Evolutionary conservation across 257 asterid species (phyloP).

Genomic region (Scutellaria barbata): DNA sequence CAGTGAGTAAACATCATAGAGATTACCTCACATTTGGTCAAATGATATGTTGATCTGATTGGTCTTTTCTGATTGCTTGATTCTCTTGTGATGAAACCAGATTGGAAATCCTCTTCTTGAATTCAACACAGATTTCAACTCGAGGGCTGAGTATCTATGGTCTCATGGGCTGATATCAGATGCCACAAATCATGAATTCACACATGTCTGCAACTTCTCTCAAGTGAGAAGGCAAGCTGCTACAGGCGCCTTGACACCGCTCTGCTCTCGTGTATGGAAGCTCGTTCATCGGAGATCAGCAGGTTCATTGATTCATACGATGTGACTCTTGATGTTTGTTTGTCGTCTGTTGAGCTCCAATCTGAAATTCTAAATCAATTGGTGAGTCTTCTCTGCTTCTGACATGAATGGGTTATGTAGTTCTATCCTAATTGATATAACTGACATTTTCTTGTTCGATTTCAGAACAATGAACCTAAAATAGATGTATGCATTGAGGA

Average conservation of each 20-base stretch:
- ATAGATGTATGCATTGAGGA: constrained; percentile 69
- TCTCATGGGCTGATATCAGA: constrained; percentile 89
- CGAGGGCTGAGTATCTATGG: constrained; percentile 69
- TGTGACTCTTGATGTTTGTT: constrained; percentile 76
- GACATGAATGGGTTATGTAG: neutral
- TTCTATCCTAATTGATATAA: neutral
- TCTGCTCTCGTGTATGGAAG: constrained; percentile 41
- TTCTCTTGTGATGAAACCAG: constrained; percentile 45
- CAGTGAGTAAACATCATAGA: constrained; percentile 56
- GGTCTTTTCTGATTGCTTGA: neutral
- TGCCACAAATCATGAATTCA: constrained; percentile 46
- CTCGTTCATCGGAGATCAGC: constrained; percentile 49
- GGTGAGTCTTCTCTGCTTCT: constrained; percentile 38
- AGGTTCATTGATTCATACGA: constrained; percentile 57
- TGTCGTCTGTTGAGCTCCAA: constrained; percentile 60
- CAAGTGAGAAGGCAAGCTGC: constrained; percentile 47
- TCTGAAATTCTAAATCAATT: constrained; percentile 52
- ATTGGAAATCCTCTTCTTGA: constrained; percentile 85
- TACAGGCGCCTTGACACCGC: constrained; percentile 39
- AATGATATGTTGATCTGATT: neutral
- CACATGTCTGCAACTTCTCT: constrained; percentile 63
- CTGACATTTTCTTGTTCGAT: neutral
- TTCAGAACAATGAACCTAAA: constrained; percentile 57
- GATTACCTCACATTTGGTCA: neutral
- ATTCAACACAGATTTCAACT: constrained; percentile 62